Evolutionary conservation across 371 early-diverging fungal genomes (phyloP), one percentile per base, ranked within the genome.

Genomic region (Rhizopus stolonifer): DNA sequence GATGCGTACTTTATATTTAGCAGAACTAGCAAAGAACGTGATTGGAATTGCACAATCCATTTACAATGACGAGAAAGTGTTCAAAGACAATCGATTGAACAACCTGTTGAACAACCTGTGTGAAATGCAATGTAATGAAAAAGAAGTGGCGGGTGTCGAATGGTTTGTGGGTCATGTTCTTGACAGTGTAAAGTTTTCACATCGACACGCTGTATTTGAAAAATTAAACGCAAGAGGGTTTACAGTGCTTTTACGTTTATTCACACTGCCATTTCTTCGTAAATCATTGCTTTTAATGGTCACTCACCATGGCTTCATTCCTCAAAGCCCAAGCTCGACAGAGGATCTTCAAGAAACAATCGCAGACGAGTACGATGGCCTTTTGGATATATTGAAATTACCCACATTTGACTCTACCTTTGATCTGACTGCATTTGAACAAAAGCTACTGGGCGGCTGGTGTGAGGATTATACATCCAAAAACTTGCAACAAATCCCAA

Each of bases 21-120:
- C 86, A 0, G 90, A 90, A 58, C 55, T 90, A 14, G 65, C 84
- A 14, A 84, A 79, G 56, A 72, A 68, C 2, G 60, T 76, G n/a
- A 67, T 81, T 40, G 64, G 63, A 1, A 55, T 83, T 38, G 56
- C 70, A 10, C 62, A 59, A 18, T 25, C 50, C 14, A 33, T 70
- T 1, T 44, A 48, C 0, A 46, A 56, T 21, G 49, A 49, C 11
- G 65, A 63, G 2, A 44, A 47, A 24, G 15, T 58, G 2, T 31
- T 61, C 1, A 36, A 57, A 13, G 43, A 64, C 19, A 17, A 33
- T 4, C 44, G 43, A 3, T 18, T 59, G 1, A 36, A 9, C 3
- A 14, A 56, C 14, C 44, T 43, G n/a, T 39, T 61, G 15, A 17
- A 53, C 4, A 23, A n/a, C 7, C 47, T 64, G 14, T 54, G 46